Conservation (phyloP, 1,284 basidiomycete genomes). For the Meripilus lineatus region DNA sequence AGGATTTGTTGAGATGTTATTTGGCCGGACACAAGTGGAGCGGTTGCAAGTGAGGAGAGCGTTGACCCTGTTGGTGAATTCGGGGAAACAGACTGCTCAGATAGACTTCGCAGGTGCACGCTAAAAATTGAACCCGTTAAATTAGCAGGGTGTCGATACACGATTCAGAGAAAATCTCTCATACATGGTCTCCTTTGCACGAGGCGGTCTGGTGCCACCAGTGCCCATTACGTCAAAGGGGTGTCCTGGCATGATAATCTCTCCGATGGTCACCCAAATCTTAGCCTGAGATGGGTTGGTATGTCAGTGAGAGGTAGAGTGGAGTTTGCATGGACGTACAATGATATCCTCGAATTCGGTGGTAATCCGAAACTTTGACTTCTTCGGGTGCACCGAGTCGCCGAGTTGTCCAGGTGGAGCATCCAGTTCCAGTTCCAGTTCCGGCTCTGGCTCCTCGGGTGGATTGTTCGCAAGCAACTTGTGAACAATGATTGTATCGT, state of each 20-base stretch:
- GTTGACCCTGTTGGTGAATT: conserved; percentile 43
- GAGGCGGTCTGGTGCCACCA: conserved; percentile 35
- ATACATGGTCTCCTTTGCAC: conserved; percentile 63
- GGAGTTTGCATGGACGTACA: conserved; percentile 31
- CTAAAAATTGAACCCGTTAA: conserved; percentile 30
- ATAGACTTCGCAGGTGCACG: conserved; percentile 45
- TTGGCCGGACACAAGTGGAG: conserved; percentile 16
- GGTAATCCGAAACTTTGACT: conserved; percentile 38
- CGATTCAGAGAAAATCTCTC: conserved; percentile 19
- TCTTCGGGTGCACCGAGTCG: conserved; percentile 15
- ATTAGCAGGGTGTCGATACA: neutral
- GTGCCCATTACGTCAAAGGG: conserved; percentile 30
- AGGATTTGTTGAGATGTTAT: conserved; percentile 63
- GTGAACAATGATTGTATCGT: conserved; percentile 22
- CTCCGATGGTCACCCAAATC: conserved; percentile 63
- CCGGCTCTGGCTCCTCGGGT: conserved; percentile 4
- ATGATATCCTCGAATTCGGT: conserved; percentile 56
- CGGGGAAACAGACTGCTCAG: conserved; percentile 26
- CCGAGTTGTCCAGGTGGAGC: conserved; percentile 8
- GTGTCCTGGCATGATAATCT: conserved; percentile 56
- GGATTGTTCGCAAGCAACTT: neutral
- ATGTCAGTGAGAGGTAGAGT: neutral
- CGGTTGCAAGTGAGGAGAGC: conserved; percentile 37
- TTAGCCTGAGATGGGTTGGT: conserved; percentile 41
- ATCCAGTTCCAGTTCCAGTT: no score